Evolutionary conservation across 768 basidiomycete genomes (phyloP), one percentile per base, ranked within the genome.

Genomic region (Mrakia hoshinonis): DNA sequence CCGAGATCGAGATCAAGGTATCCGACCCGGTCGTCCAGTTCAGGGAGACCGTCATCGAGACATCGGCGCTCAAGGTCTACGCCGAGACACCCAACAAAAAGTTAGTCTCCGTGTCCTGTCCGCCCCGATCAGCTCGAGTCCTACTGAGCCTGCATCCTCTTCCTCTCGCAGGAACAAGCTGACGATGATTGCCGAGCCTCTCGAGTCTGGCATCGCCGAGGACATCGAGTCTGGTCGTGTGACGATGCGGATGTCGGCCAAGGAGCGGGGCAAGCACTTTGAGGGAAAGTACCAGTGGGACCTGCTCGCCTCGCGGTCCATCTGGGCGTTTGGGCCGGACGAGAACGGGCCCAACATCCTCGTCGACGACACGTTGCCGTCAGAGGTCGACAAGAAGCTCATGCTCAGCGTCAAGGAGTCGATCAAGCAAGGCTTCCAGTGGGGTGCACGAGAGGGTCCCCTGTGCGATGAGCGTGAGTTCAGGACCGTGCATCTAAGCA

Each of bases 1-100:
- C 93, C 38, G 96, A 99, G 82, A 96, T 98, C 75, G 96, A 99
- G 83, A 97, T 99, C 84, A 99, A 99, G 83, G 93, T 98, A 18
- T 98, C 95, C 29, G 96, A 99, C 82, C 96, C 96, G 1, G 93
- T 98, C 48, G 95, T 93, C 20, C 92, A 92, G 78, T 99, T 99
- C 82, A 90, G 91, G 78, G 96, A 99, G 82, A 99, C 96, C 1
- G 95, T 98, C 26, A 82, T 97, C 75, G 96, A 99, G 83, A 98
- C 95, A 39, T 92, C 90, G 75, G 96, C 95, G 4, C 81, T 99
- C 74, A 99, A 98, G 81, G 98, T 95, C 78, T 99, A 99, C 79
- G 96, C 96, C 22, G 96, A 98, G 76, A 98, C 96, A 38, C 96
- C 96, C 7, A 99, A 99, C 81, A 98, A 99, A 82, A 93, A 92